These are phyloP conservation scores for Tetrahymena malaccensis DNA, from an alignment of 73 alveolate genomes.

Conservation along the genomic window DNA sequence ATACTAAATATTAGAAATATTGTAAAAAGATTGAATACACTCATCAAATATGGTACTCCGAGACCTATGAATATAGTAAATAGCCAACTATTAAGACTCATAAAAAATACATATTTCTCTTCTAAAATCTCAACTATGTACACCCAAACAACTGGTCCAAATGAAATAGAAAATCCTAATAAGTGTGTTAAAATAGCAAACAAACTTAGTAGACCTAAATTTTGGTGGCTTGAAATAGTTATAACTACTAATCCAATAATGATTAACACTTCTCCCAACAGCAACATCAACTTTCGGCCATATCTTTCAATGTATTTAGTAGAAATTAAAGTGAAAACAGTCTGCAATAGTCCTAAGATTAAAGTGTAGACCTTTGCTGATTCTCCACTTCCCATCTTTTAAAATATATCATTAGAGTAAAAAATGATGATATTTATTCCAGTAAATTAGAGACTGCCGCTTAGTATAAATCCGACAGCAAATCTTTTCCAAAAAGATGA, in stretches of 20 bases:
- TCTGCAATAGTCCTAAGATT: background rate
- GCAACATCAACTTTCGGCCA: background rate
- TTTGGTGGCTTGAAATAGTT: background rate
- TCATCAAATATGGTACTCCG: background rate
- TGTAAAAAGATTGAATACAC: background rate
- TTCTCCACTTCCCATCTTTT: background rate
- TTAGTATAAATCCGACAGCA: background rate
- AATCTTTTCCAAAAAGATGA: background rate
- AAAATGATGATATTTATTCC: background rate
- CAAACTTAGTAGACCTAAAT: background rate
- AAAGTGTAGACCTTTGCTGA: background rate
- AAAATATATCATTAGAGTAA: background rate
- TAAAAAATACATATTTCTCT: background rate
- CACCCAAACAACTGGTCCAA: background rate
- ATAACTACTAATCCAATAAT: background rate
- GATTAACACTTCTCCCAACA: background rate
- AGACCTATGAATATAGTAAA: background rate
- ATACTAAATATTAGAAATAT: background rate
- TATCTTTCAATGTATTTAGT: background rate
- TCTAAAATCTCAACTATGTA: background rate
- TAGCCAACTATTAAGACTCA: background rate
- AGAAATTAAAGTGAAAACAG: background rate
- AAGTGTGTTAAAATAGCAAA: background rate
- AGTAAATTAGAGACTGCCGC: background rate
- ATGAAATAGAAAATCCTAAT: background rate